phyloP scores from a whole-genome alignment of 2,329 filamentous ascomycete genomes.

The Aspergillus sp. region DNA sequence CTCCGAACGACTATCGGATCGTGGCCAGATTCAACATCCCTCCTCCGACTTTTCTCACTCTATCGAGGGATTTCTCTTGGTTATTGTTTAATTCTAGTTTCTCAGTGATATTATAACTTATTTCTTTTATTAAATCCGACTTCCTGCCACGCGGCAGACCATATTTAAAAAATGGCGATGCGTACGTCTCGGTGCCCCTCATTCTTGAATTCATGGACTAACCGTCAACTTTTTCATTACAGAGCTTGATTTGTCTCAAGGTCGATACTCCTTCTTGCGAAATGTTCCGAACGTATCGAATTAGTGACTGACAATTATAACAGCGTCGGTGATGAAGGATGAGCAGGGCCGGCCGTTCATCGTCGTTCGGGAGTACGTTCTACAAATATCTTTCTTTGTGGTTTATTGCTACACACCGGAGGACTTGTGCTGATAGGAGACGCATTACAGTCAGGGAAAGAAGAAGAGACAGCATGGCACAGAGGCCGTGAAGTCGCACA shows the following conservation, averaged over 20 bases:
- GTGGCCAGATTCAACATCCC: constrained; percentile 18
- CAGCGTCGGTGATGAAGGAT: constrained; percentile 81
- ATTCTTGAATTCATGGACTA: constrained; percentile 17
- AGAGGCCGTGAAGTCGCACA: constrained; percentile 97
- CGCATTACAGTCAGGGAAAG: constrained; percentile 68
- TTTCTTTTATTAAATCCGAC: constrained; percentile 8
- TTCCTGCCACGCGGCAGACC: constrained; percentile 27
- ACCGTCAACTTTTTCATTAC: constrained; percentile 14
- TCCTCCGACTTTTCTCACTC: constrained; percentile 10
- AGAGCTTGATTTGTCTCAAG: constrained; percentile 46
- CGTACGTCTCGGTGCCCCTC: constrained; percentile 39
- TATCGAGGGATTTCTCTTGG: constrained; percentile 4
- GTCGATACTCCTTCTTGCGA: constrained; percentile 23
- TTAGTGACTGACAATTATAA: constrained; percentile 15
- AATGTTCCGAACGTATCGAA: constrained; percentile 1
- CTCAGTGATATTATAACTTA: constrained; percentile 4
- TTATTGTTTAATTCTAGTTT: constrained; percentile 9
- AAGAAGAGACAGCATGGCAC: constrained; percentile 96
- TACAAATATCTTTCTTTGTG: constrained; percentile 5
- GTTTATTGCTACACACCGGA: background rate
- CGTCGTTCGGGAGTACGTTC: constrained; percentile 85
- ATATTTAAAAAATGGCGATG: constrained; percentile 41
- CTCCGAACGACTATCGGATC: constrained; percentile 11
- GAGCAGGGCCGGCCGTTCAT: constrained; percentile 97
- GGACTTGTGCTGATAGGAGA: constrained; percentile 19